Base-by-base conservation (phyloP, 2,329 filamentous ascomycete genomes). In the Fusarium proliferatum region DNA sequence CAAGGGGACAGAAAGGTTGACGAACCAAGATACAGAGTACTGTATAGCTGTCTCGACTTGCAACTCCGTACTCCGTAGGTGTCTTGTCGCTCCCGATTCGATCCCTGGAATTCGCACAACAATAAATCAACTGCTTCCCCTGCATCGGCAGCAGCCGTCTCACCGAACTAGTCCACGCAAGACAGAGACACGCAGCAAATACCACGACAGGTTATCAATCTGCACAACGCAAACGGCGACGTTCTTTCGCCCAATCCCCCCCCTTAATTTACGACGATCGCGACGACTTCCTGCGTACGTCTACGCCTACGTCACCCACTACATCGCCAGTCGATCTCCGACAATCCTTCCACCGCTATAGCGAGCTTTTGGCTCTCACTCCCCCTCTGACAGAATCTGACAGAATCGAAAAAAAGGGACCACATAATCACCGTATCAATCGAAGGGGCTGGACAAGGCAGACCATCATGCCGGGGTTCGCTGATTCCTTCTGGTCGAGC, bases 401-500 rank as follows among this genome's bases (percentile, higher is more conserved):
- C 61, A 43, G 64, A 56, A 57, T 69, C 61, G 63, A 28, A 33
- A 60, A 38, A 61, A 67, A 52, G 57, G 33, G 52, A 68, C 46
- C 55, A 36, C 61, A 70, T 39, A 64, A 64, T 41, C 61, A 61
- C 55, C 59, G 34, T 51, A 62, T 65, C 61, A 61, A 66, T 69
- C 64, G 67, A 78, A 75, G 68, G 72, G 72, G 74, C 56, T 73
- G 75, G 72, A 70, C 55, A 76, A 78, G 76, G 76, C 70, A 73
- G 74, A 64, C 73, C 75, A 90, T 83, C 81, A 96, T 96, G 93
- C 93, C 93, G 77, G 90, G 94, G 79, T 98, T 99, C 85, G 92
- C 95, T 77, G 94, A 96, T 85, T 97, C 95, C 57, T 98, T 99
- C 86, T 99, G 96, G 96, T 97, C 96, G 71, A 90, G 91, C 81